Conservation (phyloP, 2,329 filamentous ascomycete species). For the Scedosporium minutisporum region DNA sequence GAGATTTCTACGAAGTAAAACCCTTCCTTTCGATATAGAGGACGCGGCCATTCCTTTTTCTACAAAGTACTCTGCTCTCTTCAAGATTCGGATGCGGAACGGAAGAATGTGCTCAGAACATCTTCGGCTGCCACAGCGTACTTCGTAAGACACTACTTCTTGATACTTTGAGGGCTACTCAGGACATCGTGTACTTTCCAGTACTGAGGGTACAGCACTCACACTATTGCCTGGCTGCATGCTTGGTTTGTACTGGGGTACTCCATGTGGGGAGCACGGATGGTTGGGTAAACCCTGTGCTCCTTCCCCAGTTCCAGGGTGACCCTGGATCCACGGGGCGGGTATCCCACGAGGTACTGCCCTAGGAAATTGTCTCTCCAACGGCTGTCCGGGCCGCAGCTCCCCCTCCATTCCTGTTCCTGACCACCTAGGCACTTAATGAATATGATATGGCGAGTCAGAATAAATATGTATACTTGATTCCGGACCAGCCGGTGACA, state of each 20-base stretch:
- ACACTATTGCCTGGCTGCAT: neutral
- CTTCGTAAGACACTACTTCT: neutral
- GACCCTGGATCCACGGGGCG: slow-evolving; percentile 2
- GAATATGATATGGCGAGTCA: neutral
- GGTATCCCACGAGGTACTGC: slow-evolving; percentile 4
- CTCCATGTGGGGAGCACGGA: neutral
- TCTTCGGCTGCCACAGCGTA: no score
- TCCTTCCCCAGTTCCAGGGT: slow-evolving; percentile 7
- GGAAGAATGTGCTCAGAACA: neutral
- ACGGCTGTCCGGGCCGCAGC: neutral
- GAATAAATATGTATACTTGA: neutral
- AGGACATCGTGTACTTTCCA: neutral
- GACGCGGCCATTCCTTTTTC: no score
- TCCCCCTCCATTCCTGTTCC: neutral
- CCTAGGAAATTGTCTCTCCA: neutral
- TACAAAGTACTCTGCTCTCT: no score
- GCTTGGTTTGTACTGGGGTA: neutral
- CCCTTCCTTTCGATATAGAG: neutral
- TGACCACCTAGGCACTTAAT: neutral
- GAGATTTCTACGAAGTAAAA: neutral
- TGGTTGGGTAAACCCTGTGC: no score
- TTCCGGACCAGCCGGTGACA: neutral
- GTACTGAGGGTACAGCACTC: neutral
- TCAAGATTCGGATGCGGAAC: neutral
- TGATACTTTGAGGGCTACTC: no score